Base-by-base conservation (phyloP, 345 rosid genomes). In the Dovyalis caffra region DNA sequence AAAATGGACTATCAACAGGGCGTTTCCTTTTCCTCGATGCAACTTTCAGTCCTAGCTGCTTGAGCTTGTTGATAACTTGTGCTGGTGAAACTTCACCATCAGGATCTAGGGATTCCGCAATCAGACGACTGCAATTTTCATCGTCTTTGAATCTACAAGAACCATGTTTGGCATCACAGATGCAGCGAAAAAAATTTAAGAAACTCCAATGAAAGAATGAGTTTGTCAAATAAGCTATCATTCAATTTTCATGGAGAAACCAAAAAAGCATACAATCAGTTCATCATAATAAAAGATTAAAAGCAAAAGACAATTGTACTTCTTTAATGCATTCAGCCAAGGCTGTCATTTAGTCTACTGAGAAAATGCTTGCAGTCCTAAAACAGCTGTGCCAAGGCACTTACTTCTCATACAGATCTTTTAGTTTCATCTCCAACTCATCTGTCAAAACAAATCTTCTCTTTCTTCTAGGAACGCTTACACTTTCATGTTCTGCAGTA, bases 61-160 rank as follows among this genome's bases (percentile, higher is more conserved):
- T 95, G 70, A 95, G 98, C 86, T 87, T 95, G 84, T 89, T 95
- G 66, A 88, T 75, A 81, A 95, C 89, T 88, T 93, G 97, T 77
- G 88, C 88, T 70, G 91, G 86, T 64, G 92, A 88, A 73, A 95
- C 78, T 82, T 86, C 86, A 73, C 93, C 91, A 63, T 84, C 88
- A 45, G 93, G 88, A 79, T 83, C 92, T 66, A 95, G 84, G 78
- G 85, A 87, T 75, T 91, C 91, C 0, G 91, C 94, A 73, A 95
- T 91, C 60, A 82, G 82, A 56, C 68, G 78, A 74, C 78, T 78
- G 85, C 96, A 93, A 40, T 79, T 84, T 66, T 66, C 79, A 14
- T 86, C 86, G 78, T 88, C 93, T 85, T 95, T 93, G 80, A 80
- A 93, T 82, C 99, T 95, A 77, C 31, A 82, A 78, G 33, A 75